A percentile compares a stretch with the other conserved stretches of the same genome.
phyloP scores from a whole-genome alignment of 1,284 basidiomycete species.

The Ceratobasidium sp. region DNA sequence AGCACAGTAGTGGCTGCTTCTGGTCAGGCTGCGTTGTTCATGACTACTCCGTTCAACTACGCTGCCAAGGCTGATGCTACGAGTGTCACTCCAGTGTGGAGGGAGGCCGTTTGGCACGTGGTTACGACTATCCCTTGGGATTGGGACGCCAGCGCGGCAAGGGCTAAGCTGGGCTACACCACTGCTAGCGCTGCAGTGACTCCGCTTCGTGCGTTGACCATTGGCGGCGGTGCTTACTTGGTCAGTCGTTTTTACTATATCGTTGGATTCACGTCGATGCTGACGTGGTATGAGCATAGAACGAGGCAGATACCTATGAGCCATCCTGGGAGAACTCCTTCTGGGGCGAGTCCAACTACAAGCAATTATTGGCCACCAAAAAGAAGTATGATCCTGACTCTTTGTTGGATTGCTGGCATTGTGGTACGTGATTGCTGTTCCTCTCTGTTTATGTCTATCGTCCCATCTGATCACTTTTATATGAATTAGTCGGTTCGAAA shows the following conservation, averaged over 20 bases:
- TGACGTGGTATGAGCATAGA: neutral
- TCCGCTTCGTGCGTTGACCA: conserved; percentile 9
- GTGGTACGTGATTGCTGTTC: neutral
- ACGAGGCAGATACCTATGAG: conserved; percentile 33
- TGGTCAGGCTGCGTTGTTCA: conserved; percentile 7
- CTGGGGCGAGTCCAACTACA: conserved; percentile 25
- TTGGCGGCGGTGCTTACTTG: conserved; percentile 22
- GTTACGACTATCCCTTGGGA: neutral
- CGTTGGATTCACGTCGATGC: neutral
- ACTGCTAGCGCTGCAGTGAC: neutral
- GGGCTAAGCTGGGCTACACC: neutral
- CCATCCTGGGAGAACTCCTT: conserved; percentile 1
- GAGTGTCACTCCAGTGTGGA: conserved; percentile 24
- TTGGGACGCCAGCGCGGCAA: neutral
- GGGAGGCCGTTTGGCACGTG: conserved; percentile 23
- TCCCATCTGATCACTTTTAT: no score
- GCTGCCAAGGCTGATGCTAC: neutral
- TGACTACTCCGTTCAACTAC: conserved; percentile 22
- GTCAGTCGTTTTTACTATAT: neutral
- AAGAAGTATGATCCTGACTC: conserved; percentile 25
- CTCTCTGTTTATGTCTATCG: no score
- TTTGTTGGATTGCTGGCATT: conserved; percentile 34
- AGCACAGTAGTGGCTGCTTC: neutral
- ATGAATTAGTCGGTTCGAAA: neutral
- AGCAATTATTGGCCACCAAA: neutral